Evolutionary conservation across 2,329 filamentous ascomycete species (phyloP).

Genomic region (Dactylellina leptospora): DNA sequence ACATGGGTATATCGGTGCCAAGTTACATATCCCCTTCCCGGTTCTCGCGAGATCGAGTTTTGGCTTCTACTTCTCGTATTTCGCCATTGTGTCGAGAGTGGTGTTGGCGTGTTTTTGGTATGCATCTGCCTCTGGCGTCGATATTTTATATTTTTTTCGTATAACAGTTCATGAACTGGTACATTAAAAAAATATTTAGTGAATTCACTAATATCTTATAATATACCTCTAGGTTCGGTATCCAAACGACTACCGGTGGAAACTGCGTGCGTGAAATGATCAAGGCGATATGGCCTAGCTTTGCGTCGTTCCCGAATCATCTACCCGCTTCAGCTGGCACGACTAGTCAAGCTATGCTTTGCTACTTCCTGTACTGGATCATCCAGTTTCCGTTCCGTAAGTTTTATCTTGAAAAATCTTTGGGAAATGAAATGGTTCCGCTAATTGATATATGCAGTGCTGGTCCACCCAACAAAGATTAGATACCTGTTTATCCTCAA

Average conservation of each 20-base stretch:
- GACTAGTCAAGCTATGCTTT: constrained; percentile 67
- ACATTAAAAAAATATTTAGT: not conserved
- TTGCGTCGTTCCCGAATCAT: constrained; percentile 65
- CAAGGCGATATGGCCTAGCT: constrained; percentile 67
- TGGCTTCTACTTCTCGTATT: constrained; percentile 63
- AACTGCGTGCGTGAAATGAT: constrained; percentile 64
- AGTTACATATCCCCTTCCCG: constrained; percentile 65
- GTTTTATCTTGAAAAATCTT: constrained; percentile 45
- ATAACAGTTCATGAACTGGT: constrained; percentile 29
- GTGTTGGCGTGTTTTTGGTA: constrained; percentile 65
- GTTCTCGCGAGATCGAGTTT: constrained; percentile 63
- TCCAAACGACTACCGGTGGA: constrained; percentile 72
- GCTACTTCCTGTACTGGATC: constrained; percentile 69
- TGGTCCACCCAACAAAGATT: constrained; percentile 68
- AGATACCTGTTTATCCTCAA: constrained; percentile 67
- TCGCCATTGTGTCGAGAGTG: constrained; percentile 61
- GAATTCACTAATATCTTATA: not conserved
- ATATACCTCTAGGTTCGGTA: constrained; percentile 66
- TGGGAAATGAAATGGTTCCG: constrained; percentile 52
- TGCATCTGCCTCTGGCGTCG: too few relatives aligned
- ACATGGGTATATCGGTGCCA: constrained; percentile 64
- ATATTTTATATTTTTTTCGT: too few relatives aligned
- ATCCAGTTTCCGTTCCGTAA: constrained; percentile 63
- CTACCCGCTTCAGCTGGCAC: constrained; percentile 66
- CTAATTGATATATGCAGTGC: constrained; percentile 62